A percentile compares a stretch with the other conserved stretches of the same genome.
These are phyloP conservation scores for Euphorbia peplus DNA, from an alignment of 345 rosid species.

Conservation along the genomic window DNA sequence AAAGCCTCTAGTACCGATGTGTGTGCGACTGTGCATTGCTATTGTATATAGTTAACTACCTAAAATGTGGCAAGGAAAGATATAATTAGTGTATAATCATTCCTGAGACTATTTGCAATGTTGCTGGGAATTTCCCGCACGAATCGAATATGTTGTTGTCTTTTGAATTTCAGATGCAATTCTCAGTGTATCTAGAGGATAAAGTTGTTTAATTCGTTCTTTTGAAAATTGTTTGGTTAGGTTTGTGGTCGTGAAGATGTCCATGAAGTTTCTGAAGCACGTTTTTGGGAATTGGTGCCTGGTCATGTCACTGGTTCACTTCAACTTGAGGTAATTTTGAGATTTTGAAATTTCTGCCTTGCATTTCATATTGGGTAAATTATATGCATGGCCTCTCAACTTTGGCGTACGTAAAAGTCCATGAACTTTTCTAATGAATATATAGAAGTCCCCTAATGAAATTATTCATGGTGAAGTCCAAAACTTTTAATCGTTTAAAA, in stretches of 20 bases:
- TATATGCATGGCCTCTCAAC: no score
- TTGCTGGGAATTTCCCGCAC: background rate
- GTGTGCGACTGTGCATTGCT: no score
- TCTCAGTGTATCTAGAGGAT: background rate
- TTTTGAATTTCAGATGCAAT: background rate
- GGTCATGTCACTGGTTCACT: conserved; percentile 87
- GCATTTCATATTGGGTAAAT: background rate
- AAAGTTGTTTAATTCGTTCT: background rate
- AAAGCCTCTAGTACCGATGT: no score
- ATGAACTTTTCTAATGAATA: no score
- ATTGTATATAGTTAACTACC: no score
- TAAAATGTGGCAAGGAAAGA: no score
- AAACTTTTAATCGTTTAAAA: no score
- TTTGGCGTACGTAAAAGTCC: no score
- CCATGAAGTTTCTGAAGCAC: conserved; percentile 67
- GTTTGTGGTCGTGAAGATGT: conserved; percentile 72
- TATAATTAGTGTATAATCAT: no score
- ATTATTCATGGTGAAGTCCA: no score
- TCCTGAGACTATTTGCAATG: no score
- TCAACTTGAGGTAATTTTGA: conserved; percentile 53
- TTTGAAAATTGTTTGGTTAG: conserved; percentile 30
- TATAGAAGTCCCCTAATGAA: no score
- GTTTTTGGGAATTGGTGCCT: conserved; percentile 94
- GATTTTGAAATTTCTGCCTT: background rate
- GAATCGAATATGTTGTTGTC: background rate